These are phyloP conservation scores for Ganoderma boninense DNA, from an alignment of 1,284 basidiomycete species.

Conservation along the genomic window DNA sequence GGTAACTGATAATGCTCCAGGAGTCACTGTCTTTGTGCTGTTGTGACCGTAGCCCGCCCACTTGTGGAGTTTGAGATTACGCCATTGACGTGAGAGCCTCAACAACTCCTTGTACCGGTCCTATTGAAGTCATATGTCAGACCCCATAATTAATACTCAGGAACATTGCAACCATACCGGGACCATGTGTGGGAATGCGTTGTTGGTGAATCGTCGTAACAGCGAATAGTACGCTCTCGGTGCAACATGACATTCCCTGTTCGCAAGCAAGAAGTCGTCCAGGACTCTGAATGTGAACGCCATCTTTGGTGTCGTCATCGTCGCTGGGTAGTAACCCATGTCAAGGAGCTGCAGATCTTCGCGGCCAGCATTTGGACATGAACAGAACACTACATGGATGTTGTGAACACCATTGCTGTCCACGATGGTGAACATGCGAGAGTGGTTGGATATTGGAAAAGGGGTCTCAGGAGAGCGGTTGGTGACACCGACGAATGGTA, in stretches of 20 bases:
- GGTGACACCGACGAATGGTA: no score
- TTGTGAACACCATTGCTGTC: no score
- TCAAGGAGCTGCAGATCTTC: constrained; percentile 4
- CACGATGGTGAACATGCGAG: no score
- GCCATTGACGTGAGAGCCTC: constrained; percentile 1
- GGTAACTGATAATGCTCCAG: background rate
- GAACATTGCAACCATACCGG: background rate
- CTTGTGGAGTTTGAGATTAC: background rate
- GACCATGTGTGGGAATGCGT: background rate
- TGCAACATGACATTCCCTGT: background rate
- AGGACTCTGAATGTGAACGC: constrained; percentile 4
- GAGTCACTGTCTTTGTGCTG: background rate
- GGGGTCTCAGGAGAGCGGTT: no score
- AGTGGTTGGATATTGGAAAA: no score
- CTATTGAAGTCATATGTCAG: background rate
- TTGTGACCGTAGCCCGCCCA: background rate
- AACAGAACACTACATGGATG: no score
- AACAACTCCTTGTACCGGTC: constrained; percentile 3
- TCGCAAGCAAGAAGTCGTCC: constrained; percentile 9
- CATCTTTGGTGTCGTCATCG: background rate
- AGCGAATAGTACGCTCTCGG: background rate
- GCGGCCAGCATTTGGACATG: no score
- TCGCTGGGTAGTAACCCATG: background rate
- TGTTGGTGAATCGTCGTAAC: background rate
- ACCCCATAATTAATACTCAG: background rate